Evolutionary conservation across 2,329 filamentous ascomycete genomes (phyloP), one percentile per base, ranked within the genome.

Genomic region (Pseudogymnoascus sp.): DNA sequence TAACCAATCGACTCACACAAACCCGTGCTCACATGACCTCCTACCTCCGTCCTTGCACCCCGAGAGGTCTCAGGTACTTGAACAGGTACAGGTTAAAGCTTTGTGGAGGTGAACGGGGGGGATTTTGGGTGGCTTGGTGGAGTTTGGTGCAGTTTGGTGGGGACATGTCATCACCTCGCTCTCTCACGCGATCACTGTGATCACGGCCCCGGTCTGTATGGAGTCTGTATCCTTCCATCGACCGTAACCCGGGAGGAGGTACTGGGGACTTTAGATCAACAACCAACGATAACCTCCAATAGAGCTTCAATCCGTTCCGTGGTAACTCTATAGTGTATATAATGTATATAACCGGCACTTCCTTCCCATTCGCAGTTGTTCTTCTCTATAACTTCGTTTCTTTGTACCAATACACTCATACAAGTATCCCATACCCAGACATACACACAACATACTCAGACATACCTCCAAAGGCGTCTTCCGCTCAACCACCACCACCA

Each of bases 121-220:
- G 7, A 2, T 53, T 53, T 25, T 31, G 6, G 7, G 23, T 31
- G 46, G 46, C 12, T 53, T 11, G 46, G 46, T 53, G 46, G 14
- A 11, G 25, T 23, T 23, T 23, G 21, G 21, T 23, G 21, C 21
- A 23, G 18, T 31, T 49, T 34, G 46, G 46, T 56, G 46, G 46
- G 46, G 46, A 56, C 46, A 56, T 56, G 46, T 56, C 46, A 56
- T 56, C 46, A 56, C 46, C 46, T 56, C 46, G n/a, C 46, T 56
- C 46, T n/a, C 46, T 56, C 46, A 56, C 46, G 46, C 46, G 46
- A 56, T 56, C 46, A 56, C 46, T 34, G 25, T 53, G 46, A 53
- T 53, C 46, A 53, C 46, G 46, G 25, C 25, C 46, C 46, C 7
- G 6, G 5, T 53, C 46, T 53, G 46, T 56, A 56, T 18, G n/a